Percentiles rank a stretch among this genome's conserved stretches.
phyloP scores from a whole-genome alignment of 768 basidiomycete species.

The Lactifluus rugatus region DNA sequence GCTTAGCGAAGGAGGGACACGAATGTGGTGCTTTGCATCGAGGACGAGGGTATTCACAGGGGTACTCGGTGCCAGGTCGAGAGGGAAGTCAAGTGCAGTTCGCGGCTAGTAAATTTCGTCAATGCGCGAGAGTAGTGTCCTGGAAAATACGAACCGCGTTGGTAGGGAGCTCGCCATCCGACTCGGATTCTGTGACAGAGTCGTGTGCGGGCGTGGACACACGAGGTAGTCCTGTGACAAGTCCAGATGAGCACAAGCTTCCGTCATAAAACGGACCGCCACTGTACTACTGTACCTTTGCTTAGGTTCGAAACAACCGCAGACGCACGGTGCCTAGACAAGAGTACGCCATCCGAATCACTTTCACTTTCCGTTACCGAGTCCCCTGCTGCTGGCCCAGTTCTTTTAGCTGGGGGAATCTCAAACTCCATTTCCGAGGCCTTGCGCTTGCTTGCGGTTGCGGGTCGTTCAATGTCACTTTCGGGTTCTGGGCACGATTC shows the following conservation, averaged over 20 bases:
- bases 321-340: not conserved
- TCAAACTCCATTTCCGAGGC: slow-evolving; percentile 10
- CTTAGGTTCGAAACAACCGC: not conserved
- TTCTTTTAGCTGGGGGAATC: slow-evolving; percentile 8
- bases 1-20: slow-evolving; percentile 65
- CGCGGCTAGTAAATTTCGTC: not conserved
- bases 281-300: not conserved
- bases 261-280: not conserved
- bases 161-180: slow-evolving; percentile 22
- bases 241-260: not conserved
- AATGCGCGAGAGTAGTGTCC: not conserved
- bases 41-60: slow-evolving; percentile 41
- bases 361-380: slow-evolving; percentile 17
- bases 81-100: slow-evolving; percentile 25
- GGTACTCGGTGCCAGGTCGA: slow-evolving; percentile 35
- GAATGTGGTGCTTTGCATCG: slow-evolving; percentile 35
- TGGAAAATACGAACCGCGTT: slow-evolving; percentile 6
- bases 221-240: slow-evolving; percentile 5
- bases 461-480: slow-evolving; percentile 11
- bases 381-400: not conserved
- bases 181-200: slow-evolving; percentile 41
- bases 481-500: slow-evolving; percentile 25
- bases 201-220: slow-evolving; percentile 23
- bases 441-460: slow-evolving; percentile 3
- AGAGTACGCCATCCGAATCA: not conserved